Percentiles rank a stretch among this genome's conserved stretches.
These are phyloP conservation scores for Tricholoma saponaceum DNA, from an alignment of 768 basidiomycete genomes.

Conservation along the genomic window DNA sequence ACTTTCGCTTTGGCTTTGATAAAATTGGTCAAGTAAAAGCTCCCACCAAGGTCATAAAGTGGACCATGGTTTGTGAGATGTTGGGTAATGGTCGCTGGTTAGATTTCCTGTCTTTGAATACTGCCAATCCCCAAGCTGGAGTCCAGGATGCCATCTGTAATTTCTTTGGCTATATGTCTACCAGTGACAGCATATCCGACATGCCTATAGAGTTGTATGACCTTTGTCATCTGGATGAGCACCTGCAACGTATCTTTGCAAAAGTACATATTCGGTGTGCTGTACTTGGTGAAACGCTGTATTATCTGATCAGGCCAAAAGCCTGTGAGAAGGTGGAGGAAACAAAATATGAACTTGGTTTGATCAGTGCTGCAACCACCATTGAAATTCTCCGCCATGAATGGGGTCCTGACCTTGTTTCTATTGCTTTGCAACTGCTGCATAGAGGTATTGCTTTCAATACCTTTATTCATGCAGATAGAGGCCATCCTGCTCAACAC, in stretches of 20 bases:
- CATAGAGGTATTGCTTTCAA: background rate
- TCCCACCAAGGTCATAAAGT: too few species aligned
- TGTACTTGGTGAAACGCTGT: background rate
- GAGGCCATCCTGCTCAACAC: background rate
- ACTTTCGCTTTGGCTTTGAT: too few species aligned
- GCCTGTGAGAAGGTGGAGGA: background rate
- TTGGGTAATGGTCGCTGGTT: too few species aligned
- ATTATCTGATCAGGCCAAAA: background rate
- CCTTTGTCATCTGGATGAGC: background rate
- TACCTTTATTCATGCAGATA: background rate
- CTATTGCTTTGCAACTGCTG: background rate
- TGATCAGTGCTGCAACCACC: background rate
- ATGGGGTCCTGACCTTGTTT: background rate
- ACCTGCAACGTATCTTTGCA: background rate
- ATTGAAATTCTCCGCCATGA: background rate
- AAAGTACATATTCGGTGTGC: background rate
- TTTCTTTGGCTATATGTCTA: background rate
- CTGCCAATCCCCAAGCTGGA: too few species aligned
- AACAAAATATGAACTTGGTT: background rate
- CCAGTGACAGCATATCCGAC: background rate
- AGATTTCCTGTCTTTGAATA: too few species aligned
- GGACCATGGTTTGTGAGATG: too few species aligned
- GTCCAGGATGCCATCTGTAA: too few species aligned
- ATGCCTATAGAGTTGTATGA: background rate
- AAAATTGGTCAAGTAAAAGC: too few species aligned